phyloP scores from a whole-genome alignment of 2,329 filamentous ascomycete species.

The Tothia fuscella region DNA sequence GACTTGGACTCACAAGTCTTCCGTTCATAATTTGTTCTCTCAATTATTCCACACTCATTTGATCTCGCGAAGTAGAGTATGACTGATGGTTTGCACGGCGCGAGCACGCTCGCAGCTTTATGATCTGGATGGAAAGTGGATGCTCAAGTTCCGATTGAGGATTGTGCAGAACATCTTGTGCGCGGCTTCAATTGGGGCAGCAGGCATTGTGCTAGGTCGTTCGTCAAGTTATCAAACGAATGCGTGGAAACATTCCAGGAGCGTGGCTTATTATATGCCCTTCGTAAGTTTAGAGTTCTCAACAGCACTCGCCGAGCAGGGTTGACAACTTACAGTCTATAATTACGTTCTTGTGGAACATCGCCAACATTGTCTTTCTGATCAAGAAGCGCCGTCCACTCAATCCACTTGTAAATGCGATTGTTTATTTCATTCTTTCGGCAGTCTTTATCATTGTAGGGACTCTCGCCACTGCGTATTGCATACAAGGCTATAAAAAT shows the following conservation, averaged over 20 bases:
- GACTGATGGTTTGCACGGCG: slow-evolving; percentile 5
- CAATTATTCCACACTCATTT: no score
- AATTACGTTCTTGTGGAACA: slow-evolving; percentile 1
- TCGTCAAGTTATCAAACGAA: background rate
- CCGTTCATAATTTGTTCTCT: no score
- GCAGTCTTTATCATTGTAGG: background rate
- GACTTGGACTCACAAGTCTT: no score
- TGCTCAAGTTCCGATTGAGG: background rate
- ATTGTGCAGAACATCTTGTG: background rate
- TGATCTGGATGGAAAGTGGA: slow-evolving; percentile 1
- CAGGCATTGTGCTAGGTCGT: background rate
- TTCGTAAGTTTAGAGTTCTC: background rate
- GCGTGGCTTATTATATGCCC: background rate
- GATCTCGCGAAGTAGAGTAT: no score
- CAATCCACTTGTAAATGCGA: background rate
- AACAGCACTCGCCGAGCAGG: background rate
- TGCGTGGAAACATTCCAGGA: background rate
- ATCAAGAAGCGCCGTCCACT: slow-evolving; percentile 1
- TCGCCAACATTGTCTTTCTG: background rate
- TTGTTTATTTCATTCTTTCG: slow-evolving; percentile 1
- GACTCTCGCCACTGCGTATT: background rate
- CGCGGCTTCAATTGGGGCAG: background rate
- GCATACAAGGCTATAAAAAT: background rate
- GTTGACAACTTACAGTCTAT: background rate
- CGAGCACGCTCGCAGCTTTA: slow-evolving; percentile 1